Conservation (phyloP, 108 stramenopile genomes). For the Discostella stelligeroides region DNA sequence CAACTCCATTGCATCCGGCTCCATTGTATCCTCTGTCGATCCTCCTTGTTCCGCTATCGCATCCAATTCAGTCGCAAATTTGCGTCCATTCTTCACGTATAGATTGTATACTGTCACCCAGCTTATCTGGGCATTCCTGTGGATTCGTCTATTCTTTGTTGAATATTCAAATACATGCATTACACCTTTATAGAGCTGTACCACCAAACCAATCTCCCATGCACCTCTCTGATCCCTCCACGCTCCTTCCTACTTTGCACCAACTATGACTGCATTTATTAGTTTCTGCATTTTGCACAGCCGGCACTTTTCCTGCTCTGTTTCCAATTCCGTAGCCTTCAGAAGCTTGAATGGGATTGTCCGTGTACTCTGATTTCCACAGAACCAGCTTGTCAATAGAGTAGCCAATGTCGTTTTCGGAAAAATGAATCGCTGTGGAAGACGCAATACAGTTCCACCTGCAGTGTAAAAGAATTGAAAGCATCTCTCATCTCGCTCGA, state of each 20-base stretch:
- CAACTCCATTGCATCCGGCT: too few species aligned
- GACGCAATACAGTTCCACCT: background rate
- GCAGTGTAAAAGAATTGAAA: background rate
- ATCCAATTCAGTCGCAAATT: too few species aligned
- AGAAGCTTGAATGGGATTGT: background rate
- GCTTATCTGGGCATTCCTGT: background rate
- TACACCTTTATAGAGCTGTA: background rate
- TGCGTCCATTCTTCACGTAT: background rate
- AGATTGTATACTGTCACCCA: slow-evolving; percentile 1
- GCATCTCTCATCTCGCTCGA: background rate
- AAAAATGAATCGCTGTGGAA: background rate
- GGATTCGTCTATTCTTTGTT: background rate
- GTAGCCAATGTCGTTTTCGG: slow-evolving; percentile 6
- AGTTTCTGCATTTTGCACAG: background rate
- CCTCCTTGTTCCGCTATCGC: too few species aligned
- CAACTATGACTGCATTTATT: background rate
- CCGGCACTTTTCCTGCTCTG: background rate
- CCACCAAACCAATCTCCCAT: background rate
- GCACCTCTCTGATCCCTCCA: background rate
- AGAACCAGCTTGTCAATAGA: slow-evolving; percentile 5
- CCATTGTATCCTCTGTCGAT: too few species aligned
- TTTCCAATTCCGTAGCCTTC: background rate
- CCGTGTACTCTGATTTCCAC: background rate
- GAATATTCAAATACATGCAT: background rate
- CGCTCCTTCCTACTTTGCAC: background rate